Evolutionary conservation across 176 grass and related monocot genomes (phyloP).

Genomic region (Eragrostis nindensis): DNA sequence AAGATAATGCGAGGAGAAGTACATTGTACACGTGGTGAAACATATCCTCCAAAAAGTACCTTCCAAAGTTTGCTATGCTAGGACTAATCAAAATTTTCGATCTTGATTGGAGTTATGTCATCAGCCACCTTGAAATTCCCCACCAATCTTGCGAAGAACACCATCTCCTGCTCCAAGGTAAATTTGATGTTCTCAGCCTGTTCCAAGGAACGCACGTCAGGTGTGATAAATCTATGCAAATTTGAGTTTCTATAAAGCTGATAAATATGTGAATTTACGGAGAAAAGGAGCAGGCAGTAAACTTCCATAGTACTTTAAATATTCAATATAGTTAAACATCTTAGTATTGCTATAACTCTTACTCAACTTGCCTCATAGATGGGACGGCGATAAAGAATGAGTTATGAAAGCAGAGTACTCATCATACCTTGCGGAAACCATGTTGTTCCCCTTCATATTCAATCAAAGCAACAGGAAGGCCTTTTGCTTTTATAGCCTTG

Average conservation of each 20-base stretch:
- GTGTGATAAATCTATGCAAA: neutral
- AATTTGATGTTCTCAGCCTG: constrained; percentile 96
- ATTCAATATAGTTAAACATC: neutral
- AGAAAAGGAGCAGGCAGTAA: neutral
- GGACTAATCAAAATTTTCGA: constrained; percentile 71
- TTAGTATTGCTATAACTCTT: neutral
- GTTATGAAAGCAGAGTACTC: neutral
- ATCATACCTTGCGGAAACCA: constrained; percentile 78
- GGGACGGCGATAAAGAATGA: neutral
- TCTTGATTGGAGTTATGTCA: constrained; percentile 82
- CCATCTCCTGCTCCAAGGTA: constrained; percentile 87
- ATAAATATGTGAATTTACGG: neutral
- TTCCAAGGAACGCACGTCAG: constrained; percentile 28
- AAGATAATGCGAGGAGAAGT: neutral
- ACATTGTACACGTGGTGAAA: neutral
- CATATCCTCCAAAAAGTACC: neutral
- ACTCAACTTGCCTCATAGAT: neutral
- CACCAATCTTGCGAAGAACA: constrained; percentile 80
- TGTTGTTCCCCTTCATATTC: constrained; percentile 97
- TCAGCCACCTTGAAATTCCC: constrained; percentile 78
- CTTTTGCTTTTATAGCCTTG: constrained; percentile 81
- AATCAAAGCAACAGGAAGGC: constrained; percentile 88
- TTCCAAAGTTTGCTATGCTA: neutral
- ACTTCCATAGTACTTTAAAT: constrained; percentile 4
- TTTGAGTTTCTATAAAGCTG: neutral